phyloP scores from a whole-genome alignment of 1,139 yeast genomes.

The Wickerhamomyces sp. region DNA sequence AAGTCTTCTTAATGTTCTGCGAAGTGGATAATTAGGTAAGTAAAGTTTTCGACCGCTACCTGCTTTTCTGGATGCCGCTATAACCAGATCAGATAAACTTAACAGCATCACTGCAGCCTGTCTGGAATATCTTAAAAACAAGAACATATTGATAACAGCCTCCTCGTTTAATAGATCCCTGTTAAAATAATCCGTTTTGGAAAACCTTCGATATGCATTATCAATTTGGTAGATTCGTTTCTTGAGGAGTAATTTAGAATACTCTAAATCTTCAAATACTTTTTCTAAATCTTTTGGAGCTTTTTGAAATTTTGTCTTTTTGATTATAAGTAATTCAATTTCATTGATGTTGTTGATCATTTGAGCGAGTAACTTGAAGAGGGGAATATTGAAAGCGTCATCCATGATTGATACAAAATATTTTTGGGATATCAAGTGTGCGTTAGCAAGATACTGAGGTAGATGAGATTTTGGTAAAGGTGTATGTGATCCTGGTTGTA shows the following conservation, averaged over 20 bases:
- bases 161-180: slow-evolving; percentile 30
- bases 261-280: slow-evolving; percentile 10
- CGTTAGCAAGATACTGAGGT: slow-evolving; percentile 4
- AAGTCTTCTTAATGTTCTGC: slow-evolving; percentile 35
- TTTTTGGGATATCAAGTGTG: background rate
- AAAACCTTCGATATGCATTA: slow-evolving; percentile 29
- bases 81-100: slow-evolving; percentile 18
- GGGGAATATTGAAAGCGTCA: slow-evolving; percentile 28
- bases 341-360: slow-evolving; percentile 28
- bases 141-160: slow-evolving; percentile 30
- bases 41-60: slow-evolving; percentile 28
- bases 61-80: slow-evolving; percentile 15
- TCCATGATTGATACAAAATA: slow-evolving; percentile 27
- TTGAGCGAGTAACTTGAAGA: slow-evolving; percentile 25
- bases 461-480: slow-evolving; percentile 21
- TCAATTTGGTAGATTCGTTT: slow-evolving; percentile 29
- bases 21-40: slow-evolving; percentile 36
- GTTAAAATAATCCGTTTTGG: slow-evolving; percentile 29
- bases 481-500: slow-evolving; percentile 23
- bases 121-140: slow-evolving; percentile 32
- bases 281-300: background rate
- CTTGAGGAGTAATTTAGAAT: slow-evolving; percentile 18
- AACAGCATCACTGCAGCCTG: slow-evolving; percentile 32
- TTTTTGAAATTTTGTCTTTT: slow-evolving; percentile 8
- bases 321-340: slow-evolving; percentile 20